These are phyloP conservation scores for Lactarius sanguifluus DNA, from an alignment of 768 basidiomycete genomes.

Conservation along the genomic window DNA sequence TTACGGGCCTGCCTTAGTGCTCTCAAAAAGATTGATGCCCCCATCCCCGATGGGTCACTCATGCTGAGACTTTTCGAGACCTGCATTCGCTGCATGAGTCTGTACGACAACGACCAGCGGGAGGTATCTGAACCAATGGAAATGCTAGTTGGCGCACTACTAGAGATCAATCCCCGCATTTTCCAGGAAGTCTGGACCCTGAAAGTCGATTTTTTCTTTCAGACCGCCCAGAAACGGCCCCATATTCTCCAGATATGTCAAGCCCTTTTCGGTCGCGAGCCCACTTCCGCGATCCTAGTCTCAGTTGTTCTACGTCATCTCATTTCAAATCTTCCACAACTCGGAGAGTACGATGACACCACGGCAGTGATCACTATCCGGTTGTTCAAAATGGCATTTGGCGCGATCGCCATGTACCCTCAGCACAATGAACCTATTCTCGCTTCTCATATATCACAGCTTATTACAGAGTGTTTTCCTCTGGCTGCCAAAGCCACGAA, in stretches of 20 bases:
- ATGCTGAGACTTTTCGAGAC: constrained; percentile 87
- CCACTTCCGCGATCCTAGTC: constrained; percentile 75
- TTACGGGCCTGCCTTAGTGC: constrained; percentile 76
- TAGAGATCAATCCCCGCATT: constrained; percentile 85
- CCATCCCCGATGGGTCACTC: constrained; percentile 79
- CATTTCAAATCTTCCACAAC: constrained; percentile 71
- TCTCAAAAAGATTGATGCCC: constrained; percentile 77
- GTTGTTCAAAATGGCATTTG: constrained; percentile 94
- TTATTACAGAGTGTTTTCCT: constrained; percentile 96
- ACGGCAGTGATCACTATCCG: constrained; percentile 83
- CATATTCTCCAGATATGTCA: constrained; percentile 84
- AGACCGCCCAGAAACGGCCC: constrained; percentile 71
- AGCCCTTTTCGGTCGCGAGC: constrained; percentile 73
- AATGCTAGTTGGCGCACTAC: constrained; percentile 68
- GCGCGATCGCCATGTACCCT: constrained; percentile 75
- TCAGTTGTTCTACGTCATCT: constrained; percentile 88
- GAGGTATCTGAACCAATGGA: constrained; percentile 82
- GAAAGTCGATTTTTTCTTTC: constrained; percentile 89
- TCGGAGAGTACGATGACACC: constrained; percentile 84
- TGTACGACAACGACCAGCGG: constrained; percentile 72
- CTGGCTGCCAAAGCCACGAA: constrained; percentile 89
- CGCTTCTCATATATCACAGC: constrained; percentile 87
- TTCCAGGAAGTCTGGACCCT: constrained; percentile 97
- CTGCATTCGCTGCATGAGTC: constrained; percentile 77
- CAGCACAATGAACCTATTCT: constrained; percentile 84